Evolutionary conservation across 129 eudicot species (phyloP).

Genomic region (Centella asiatica): DNA sequence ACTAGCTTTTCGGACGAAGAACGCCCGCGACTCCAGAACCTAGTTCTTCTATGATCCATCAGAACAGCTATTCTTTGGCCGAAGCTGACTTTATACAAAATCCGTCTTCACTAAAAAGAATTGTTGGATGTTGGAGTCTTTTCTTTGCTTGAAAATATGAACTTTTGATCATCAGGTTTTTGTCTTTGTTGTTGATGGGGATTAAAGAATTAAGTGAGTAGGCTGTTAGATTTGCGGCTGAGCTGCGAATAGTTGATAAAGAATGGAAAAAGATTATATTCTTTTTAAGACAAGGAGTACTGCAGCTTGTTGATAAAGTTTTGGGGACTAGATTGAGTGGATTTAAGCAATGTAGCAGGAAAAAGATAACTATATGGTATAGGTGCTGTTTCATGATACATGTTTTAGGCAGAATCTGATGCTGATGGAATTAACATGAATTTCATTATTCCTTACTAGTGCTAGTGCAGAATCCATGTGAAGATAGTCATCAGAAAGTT

Average conservation of each 20-base stretch:
- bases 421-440: constrained; percentile 7
- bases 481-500: background rate
- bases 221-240: no score
- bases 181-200: no score
- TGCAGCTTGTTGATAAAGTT: constrained; percentile 26
- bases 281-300: constrained; percentile 23
- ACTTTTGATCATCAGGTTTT: background rate
- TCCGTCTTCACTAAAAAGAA: no score
- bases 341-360: constrained; percentile 10
- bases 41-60: constrained; percentile 40
- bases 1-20: constrained; percentile 46
- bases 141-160: background rate
- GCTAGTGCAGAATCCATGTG: background rate
- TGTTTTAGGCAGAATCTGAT: constrained; percentile 17
- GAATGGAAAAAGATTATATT: constrained; percentile 22
- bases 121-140: background rate
- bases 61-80: background rate
- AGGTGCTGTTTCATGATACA: constrained; percentile 11
- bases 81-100: background rate
- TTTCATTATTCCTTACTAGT: background rate
- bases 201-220: no score
- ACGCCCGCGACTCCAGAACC: constrained; percentile 24
- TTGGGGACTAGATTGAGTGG: background rate
- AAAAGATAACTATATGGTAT: background rate
- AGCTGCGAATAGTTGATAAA: constrained; percentile 20